Percentiles rank a stretch among this genome's conserved stretches.
phyloP scores from a whole-genome alignment of 352 stramenopile species.

The Phytophthora syringae region DNA sequence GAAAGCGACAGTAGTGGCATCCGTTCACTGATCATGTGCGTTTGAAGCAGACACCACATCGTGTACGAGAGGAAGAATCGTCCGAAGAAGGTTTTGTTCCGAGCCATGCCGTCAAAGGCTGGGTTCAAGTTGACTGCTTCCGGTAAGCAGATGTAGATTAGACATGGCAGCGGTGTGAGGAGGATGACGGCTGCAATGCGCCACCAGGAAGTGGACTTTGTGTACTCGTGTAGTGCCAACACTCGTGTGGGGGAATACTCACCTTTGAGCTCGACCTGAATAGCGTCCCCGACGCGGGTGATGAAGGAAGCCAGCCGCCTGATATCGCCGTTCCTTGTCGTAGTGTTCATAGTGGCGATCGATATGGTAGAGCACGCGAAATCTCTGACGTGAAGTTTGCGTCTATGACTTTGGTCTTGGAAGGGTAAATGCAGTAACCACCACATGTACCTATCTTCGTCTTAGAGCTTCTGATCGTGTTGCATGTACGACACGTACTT shows the following conservation, averaged over 20 bases:
- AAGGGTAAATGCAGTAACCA: too few relatives aligned
- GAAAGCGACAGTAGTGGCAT: conserved; percentile 14
- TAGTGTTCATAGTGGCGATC: not conserved
- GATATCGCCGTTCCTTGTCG: not conserved
- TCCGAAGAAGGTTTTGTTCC: conserved; percentile 27
- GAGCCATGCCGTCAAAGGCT: conserved; percentile 7
- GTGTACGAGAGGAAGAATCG: conserved; percentile 30
- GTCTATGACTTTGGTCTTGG: not conserved
- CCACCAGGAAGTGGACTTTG: not conserved
- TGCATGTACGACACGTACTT: too few relatives aligned
- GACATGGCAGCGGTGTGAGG: conserved; percentile 9
- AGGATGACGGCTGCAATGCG: conserved; percentile 6
- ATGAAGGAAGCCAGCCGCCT: not conserved
- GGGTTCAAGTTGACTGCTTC: conserved; percentile 12
- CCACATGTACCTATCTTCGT: not conserved
- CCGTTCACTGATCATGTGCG: conserved; percentile 22
- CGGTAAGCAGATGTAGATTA: conserved; percentile 20
- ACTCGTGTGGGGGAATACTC: conserved; percentile 3
- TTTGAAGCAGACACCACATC: conserved; percentile 23
- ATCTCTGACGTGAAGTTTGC: not conserved
- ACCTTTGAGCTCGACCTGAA: conserved; percentile 17
- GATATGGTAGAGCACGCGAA: not conserved
- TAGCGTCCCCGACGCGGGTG: not conserved
- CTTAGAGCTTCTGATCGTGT: too few relatives aligned
- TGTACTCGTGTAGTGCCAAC: conserved; percentile 8